Base-by-base conservation (phyloP, 768 basidiomycete species). In the Scleroderma bovista region DNA sequence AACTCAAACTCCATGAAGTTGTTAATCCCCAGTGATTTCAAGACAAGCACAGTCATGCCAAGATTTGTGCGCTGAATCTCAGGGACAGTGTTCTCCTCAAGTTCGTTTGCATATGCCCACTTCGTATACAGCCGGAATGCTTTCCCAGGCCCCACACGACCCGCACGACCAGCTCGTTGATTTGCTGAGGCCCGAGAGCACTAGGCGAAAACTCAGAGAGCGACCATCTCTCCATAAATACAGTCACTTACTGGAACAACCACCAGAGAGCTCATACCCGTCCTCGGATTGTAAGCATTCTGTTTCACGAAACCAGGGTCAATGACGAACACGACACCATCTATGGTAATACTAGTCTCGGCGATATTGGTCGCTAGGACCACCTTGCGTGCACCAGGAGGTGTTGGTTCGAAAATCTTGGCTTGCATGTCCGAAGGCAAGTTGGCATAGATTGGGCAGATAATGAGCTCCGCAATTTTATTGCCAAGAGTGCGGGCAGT, bases 281-380 rank as follows among this genome's bases (percentile, higher is more conserved):
- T 96, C 61, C 94, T 79, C 2, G 96, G 96, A 68, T 99, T 99
- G 65, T 96, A 99, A 36, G 93, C 88, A 66, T 99, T 98, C 65
- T 99, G 96, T 74, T 99, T 99, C 58, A 98, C 95, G 61, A 98
- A 97, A 12, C 96, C 96, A 3, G 96, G 96, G 65, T 99, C 96
- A 56, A 99, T 98, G 36, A 99, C 96, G 66, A 96, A 99, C 2
- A 98, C 95, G 6, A 99, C 96, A 24, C 96, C 96, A 48, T 98
- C 96, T 57, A 99, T 99, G 8, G 96, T 99, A 65, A 99, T 99
- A 6, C 92, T 94, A 4, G 96, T 99, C 69, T 99, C 96, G n/a
- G 96, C 96, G 56, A 99, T 98, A 63, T 99, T 99, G 19, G 96
- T 99, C 3, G 96, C 96, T 24, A 99, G 75, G 17, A 99, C 96